A percentile compares a stretch with the other conserved stretches of the same genome.
These are phyloP conservation scores for Gossypium rotundifolium DNA, from an alignment of 345 rosid species.

Conservation along the genomic window DNA sequence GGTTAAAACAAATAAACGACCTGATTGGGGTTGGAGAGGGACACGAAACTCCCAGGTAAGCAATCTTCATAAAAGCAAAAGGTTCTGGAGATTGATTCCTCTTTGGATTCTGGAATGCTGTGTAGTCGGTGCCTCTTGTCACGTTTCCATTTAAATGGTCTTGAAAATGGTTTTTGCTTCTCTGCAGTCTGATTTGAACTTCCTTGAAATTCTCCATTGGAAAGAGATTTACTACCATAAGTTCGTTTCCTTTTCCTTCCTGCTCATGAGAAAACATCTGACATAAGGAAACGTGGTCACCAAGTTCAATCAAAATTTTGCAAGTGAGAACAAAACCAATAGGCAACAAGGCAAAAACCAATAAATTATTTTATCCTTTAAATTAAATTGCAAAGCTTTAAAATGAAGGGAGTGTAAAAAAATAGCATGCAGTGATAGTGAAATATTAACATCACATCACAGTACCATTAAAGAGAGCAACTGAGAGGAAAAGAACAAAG, in stretches of 20 bases:
- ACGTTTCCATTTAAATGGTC: conserved; percentile 38
- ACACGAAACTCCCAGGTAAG: conserved; percentile 3
- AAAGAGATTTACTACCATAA: conserved; percentile 17
- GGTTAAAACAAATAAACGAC: background rate
- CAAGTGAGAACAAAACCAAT: background rate
- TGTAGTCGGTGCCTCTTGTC: conserved; percentile 17
- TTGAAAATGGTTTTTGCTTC: conserved; percentile 23
- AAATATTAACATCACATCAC: background rate
- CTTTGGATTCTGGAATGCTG: conserved; percentile 16
- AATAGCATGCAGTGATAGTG: background rate
- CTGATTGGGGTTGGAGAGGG: conserved; percentile 4
- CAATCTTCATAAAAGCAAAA: background rate
- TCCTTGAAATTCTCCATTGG: conserved; percentile 7
- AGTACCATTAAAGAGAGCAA: background rate
- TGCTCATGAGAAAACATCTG: conserved; percentile 21
- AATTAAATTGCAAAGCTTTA: conserved; percentile 4
- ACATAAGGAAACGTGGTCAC: background rate
- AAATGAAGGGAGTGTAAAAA: conserved; percentile 12
- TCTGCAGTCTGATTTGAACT: conserved; percentile 4
- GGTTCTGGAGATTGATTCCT: background rate
- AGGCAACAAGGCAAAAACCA: background rate
- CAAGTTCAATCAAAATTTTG: background rate
- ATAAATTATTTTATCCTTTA: background rate
- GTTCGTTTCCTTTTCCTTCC: conserved; percentile 28
- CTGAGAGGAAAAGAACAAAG: background rate